Evolutionary conservation across 2,329 filamentous ascomycete genomes (phyloP).

Genomic region (Apiospora kogelbergensis): DNA sequence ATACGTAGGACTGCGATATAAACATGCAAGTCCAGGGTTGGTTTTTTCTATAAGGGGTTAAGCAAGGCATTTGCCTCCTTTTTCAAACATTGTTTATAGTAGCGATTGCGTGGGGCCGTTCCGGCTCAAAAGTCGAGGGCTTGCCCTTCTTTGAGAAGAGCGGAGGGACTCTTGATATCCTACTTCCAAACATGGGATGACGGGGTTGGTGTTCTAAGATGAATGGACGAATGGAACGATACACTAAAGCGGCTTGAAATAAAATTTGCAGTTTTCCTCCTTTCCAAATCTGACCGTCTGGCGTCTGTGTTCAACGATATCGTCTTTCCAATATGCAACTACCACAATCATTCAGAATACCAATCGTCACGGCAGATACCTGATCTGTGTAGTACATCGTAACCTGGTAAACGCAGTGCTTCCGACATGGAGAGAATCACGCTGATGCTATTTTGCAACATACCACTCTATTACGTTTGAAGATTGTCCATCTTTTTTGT

Average conservation of each 20-base stretch:
- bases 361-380: neutral
- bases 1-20: neutral
- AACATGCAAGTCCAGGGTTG: neutral
- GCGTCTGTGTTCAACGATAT: too few relatives aligned
- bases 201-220: neutral
- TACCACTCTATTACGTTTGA: neutral
- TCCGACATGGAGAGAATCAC: neutral
- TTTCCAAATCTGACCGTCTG: neutral
- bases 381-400: neutral
- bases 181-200: neutral
- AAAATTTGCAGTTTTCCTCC: neutral
- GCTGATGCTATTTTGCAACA: neutral
- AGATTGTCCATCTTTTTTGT: neutral
- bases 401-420: neutral
- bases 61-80: neutral
- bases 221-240: slow-evolving; percentile 3
- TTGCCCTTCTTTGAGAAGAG: neutral
- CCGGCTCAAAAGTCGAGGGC: neutral
- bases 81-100: neutral
- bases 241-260: neutral
- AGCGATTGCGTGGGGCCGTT: neutral
- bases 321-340: too few relatives aligned
- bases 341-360: too few relatives aligned
- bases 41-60: neutral
- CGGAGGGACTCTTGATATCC: neutral